Evolutionary conservation across 768 basidiomycete genomes (phyloP).

Genomic region (Suillus hirtellus): DNA sequence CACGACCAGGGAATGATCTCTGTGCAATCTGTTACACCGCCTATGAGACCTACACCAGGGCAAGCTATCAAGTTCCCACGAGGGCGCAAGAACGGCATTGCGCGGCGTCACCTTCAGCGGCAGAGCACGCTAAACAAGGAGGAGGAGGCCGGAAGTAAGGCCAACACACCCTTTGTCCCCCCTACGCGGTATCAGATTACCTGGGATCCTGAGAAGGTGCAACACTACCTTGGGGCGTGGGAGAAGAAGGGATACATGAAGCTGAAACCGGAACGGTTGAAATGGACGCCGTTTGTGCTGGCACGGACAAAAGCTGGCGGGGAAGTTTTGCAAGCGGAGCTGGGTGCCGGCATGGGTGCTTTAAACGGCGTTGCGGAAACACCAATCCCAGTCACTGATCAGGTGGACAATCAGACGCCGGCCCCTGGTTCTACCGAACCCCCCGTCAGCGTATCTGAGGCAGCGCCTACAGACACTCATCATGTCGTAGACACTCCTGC

Average conservation of each 20-base stretch:
- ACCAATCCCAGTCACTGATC: conserved; percentile 18
- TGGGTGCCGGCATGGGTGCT: conserved; percentile 17
- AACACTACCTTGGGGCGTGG: conserved; percentile 66
- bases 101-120: conserved; percentile 64
- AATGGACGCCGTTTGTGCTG: conserved; percentile 92
- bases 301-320: conserved; percentile 41
- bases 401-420: conserved; percentile 26
- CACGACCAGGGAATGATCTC: conserved; percentile 74
- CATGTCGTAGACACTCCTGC: conserved; percentile 22
- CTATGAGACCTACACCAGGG: conserved; percentile 67
- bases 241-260: conserved; percentile 76
- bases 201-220: conserved; percentile 71
- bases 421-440: conserved; percentile 16
- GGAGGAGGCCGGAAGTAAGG: conserved; percentile 34
- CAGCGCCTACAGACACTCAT: conserved; percentile 1
- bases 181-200: conserved; percentile 72
- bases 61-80: conserved; percentile 76
- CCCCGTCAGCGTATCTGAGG: conserved; percentile 20
- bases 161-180: conserved; percentile 57
- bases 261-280: conserved; percentile 80
- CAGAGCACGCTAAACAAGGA: conserved; percentile 46
- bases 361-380: conserved; percentile 10
- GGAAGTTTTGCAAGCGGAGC: conserved; percentile 27
- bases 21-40: conserved; percentile 45
- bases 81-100: conserved; percentile 64